Conservation (phyloP, 805 yeast genomes). For the Saccharomycopsis sp. region DNA sequence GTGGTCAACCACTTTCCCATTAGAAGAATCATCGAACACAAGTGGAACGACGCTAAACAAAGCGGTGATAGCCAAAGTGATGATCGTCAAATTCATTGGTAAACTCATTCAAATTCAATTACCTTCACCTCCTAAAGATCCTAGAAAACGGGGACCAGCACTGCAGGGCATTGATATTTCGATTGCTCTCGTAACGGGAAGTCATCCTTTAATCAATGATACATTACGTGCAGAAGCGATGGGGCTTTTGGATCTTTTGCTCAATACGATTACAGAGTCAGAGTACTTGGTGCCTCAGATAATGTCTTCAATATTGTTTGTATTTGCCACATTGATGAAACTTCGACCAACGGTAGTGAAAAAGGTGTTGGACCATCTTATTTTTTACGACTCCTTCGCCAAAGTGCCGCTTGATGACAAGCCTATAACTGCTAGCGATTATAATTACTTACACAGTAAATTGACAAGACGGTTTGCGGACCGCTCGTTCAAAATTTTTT, state of each 20-base stretch:
- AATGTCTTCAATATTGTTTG: conserved; percentile 63
- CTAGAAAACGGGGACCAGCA: conserved; percentile 20
- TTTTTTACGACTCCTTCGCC: conserved; percentile 32
- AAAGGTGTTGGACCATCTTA: conserved; percentile 42
- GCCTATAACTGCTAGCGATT: conserved; percentile 30
- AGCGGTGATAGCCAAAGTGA: conserved; percentile 39
- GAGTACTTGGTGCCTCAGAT: conserved; percentile 48
- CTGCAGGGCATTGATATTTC: conserved; percentile 34
- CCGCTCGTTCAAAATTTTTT: conserved; percentile 43
- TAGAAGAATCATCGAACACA: not conserved
- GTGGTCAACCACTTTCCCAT: not conserved
- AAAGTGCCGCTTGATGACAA: conserved; percentile 20
- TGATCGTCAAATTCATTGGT: conserved; percentile 68
- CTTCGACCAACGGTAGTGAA: conserved; percentile 52
- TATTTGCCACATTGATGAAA: conserved; percentile 54
- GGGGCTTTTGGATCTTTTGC: conserved; percentile 57
- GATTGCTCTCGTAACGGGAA: conserved; percentile 41
- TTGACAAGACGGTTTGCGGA: conserved; percentile 57
- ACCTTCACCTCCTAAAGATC: conserved; percentile 26
- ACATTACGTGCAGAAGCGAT: conserved; percentile 66
- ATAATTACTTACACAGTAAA: conserved; percentile 29
- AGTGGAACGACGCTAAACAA: not conserved
- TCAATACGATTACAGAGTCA: conserved; percentile 50
- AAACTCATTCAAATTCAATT: conserved; percentile 50
- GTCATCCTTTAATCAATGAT: conserved; percentile 60